These are phyloP conservation scores for Corinectria fuckeliana DNA, from an alignment of 2,329 filamentous ascomycete genomes.

Conservation along the genomic window DNA sequence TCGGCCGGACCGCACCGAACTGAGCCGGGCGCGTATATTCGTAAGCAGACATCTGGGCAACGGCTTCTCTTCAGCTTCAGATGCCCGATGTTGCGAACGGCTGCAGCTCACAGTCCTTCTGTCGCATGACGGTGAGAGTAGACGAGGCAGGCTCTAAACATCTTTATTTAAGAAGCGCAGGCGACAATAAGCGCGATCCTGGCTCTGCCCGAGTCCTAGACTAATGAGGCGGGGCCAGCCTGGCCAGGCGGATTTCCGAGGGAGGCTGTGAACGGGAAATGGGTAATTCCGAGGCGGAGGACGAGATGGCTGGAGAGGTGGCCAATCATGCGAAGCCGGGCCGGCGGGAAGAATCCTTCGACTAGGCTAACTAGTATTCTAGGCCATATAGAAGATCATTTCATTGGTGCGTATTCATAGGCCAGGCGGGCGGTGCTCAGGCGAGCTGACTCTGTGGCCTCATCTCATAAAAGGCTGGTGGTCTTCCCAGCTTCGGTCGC, in stretches of 20 bases:
- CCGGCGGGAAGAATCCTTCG: slow-evolving; percentile 7
- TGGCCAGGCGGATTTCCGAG: neutral
- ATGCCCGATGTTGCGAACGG: neutral
- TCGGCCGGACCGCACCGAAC: neutral
- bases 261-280: neutral
- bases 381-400: neutral
- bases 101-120: neutral
- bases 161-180: slow-evolving; percentile 16
- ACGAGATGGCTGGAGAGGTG: neutral
- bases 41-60: neutral
- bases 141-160: slow-evolving; percentile 2
- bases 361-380: slow-evolving; percentile 5
- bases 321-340: slow-evolving; percentile 4
- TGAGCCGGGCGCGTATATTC: neutral
- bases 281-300: neutral
- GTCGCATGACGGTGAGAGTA: neutral
- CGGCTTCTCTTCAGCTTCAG: neutral
- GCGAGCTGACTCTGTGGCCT: neutral
- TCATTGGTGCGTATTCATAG: slow-evolving; percentile 27
- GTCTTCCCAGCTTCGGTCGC: neutral
- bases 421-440: slow-evolving; percentile 15
- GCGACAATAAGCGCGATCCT: slow-evolving; percentile 2
- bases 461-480: neutral
- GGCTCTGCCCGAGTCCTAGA: slow-evolving; percentile 8
- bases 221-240: no score